Evolutionary conservation across 352 stramenopile genomes (phyloP).

Genomic region (Phytopythium sindhum): DNA sequence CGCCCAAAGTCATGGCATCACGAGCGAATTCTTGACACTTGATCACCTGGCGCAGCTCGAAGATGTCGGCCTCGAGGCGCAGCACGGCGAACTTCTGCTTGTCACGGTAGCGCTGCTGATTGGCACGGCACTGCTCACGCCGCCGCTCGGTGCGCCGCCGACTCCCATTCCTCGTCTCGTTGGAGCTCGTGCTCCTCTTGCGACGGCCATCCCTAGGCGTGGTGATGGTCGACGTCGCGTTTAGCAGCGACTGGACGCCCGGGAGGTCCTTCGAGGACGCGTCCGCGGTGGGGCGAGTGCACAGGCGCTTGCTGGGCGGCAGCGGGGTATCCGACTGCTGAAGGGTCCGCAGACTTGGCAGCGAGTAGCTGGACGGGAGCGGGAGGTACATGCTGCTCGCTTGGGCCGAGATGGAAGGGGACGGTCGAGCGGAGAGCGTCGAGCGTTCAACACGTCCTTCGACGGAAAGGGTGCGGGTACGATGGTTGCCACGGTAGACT

Average conservation of each 20-base stretch:
- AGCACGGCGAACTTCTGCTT: slow-evolving; percentile 21
- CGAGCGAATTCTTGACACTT: slow-evolving; percentile 10
- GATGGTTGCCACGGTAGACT: too few species aligned
- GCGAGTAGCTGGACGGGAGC: not conserved
- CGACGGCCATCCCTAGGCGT: not conserved
- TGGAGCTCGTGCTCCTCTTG: not conserved
- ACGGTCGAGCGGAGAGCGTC: too few species aligned
- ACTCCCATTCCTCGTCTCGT: not conserved
- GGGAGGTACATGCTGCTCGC: not conserved
- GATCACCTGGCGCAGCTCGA: slow-evolving; percentile 20
- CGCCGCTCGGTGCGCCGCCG: slow-evolving; percentile 10
- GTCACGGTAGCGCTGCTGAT: slow-evolving; percentile 41
- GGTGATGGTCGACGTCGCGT: not conserved
- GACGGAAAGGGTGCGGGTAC: too few species aligned
- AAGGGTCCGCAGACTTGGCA: not conserved
- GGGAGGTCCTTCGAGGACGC: not conserved
- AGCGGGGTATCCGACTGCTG: not conserved
- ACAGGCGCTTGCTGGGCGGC: not conserved
- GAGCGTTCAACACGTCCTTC: too few species aligned
- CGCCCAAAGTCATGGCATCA: not conserved
- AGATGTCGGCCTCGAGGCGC: slow-evolving; percentile 17
- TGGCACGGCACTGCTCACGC: slow-evolving; percentile 38
- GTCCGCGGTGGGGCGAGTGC: not conserved
- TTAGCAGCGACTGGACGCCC: not conserved
- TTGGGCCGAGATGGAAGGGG: not conserved